Percentiles rank a stretch among this genome's conserved stretches.
Conservation (phyloP, 345 rosid genomes). For the Melaleuca alternifolia region DNA sequence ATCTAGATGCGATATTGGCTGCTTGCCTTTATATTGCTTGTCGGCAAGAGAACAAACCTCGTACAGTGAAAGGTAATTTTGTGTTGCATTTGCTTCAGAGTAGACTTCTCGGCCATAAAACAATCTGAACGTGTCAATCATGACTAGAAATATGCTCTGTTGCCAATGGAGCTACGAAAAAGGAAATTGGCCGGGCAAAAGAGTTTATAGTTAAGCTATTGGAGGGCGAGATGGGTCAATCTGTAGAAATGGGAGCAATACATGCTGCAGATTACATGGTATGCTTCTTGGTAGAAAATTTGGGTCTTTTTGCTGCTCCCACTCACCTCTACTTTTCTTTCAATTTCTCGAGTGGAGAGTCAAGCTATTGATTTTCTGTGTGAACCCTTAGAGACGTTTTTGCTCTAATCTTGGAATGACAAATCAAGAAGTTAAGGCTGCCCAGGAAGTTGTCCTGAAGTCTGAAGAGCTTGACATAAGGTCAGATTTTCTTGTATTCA, state of each 20-base stretch:
- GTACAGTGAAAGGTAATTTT: conserved; percentile 35
- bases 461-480: conserved; percentile 47
- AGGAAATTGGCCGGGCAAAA: conserved; percentile 47
- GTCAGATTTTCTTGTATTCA: conserved; percentile 10
- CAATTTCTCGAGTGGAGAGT: not conserved
- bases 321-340: not conserved
- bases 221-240: conserved; percentile 42
- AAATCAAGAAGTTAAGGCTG: conserved; percentile 51
- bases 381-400: conserved; percentile 32
- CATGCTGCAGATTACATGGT: conserved; percentile 49
- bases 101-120: not conserved
- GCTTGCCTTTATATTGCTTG: conserved; percentile 52
- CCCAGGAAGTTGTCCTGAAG: conserved; percentile 45
- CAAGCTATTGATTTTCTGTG: not conserved
- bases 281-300: not conserved
- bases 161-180: conserved; percentile 40
- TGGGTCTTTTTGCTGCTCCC: not conserved
- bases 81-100: not conserved
- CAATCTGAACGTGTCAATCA: conserved; percentile 2
- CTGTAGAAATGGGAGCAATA: conserved; percentile 51
- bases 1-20: conserved; percentile 35
- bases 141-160: conserved; percentile 38
- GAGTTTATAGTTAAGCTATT: conserved; percentile 41
- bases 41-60: conserved; percentile 34
- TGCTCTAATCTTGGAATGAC: conserved; percentile 51